phyloP scores from a whole-genome alignment of 2,329 filamentous ascomycete genomes.

The Pseudocercospora eumusae region DNA sequence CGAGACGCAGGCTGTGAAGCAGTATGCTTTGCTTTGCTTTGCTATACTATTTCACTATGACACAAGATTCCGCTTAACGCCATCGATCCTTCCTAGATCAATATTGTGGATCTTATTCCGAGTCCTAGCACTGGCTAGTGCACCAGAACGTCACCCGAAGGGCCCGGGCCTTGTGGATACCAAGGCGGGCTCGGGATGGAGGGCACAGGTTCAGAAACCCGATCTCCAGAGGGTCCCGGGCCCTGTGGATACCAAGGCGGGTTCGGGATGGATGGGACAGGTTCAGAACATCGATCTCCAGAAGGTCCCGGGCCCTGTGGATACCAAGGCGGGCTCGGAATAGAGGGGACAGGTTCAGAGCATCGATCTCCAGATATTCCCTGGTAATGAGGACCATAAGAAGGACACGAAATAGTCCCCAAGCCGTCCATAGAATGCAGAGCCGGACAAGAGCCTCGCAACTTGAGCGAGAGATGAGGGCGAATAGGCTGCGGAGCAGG shows the following conservation, averaged over 20 bases:
- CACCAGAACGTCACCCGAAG: background rate
- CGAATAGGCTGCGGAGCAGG: background rate
- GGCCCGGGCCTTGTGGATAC: background rate
- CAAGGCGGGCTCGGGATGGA: background rate
- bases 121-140: background rate
- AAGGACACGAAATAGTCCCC: too few species aligned
- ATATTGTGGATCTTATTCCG: background rate
- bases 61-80: background rate
- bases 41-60: background rate
- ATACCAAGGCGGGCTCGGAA: background rate
- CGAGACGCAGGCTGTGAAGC: constrained; percentile 1
- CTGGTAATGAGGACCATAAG: background rate
- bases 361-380: background rate
- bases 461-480: background rate
- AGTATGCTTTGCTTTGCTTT: background rate
- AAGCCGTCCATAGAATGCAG: background rate
- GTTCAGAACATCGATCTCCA: background rate
- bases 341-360: background rate
- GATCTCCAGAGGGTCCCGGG: background rate
- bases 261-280: too few species aligned
- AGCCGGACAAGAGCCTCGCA: background rate
- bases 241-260: too few species aligned
- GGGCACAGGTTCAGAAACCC: background rate
- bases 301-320: background rate
- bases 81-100: background rate